Conservation (phyloP, 768 basidiomycete species). For the Tricholoma furcatifolium region DNA sequence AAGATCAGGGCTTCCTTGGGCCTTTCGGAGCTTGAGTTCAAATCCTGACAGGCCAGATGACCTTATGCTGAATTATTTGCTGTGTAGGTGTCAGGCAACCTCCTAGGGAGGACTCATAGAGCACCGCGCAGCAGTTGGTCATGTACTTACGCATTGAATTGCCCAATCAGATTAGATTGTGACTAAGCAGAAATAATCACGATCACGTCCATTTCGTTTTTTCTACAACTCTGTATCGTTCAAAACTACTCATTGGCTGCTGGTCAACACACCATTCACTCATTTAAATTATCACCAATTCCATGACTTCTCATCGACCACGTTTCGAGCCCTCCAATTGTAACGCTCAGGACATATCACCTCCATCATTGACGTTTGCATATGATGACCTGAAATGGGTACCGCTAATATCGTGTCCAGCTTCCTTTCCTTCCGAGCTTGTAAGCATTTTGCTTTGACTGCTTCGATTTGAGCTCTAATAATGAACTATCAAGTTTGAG, state of each 20-base stretch:
- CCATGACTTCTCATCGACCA: conserved; percentile 14
- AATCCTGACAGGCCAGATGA: neutral
- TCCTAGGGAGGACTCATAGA: too few relatives aligned
- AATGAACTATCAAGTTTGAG: conserved; percentile 56
- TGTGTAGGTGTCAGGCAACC: too few relatives aligned
- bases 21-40: neutral
- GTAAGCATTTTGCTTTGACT: conserved; percentile 26
- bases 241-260: neutral
- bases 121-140: too few relatives aligned
- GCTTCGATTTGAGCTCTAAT: neutral
- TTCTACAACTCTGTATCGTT: neutral
- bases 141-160: too few relatives aligned
- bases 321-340: conserved; percentile 19
- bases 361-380: conserved; percentile 4
- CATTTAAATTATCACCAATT: neutral
- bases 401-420: conserved; percentile 40
- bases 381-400: conserved; percentile 17
- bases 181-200: too few relatives aligned
- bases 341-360: neutral
- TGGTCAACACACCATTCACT: too few relatives aligned
- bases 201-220: neutral
- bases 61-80: neutral
- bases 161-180: too few relatives aligned
- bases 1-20: neutral
- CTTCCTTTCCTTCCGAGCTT: conserved; percentile 40